Conservation (phyloP, 768 basidiomycete species). For the Paxillus rubicundulus region DNA sequence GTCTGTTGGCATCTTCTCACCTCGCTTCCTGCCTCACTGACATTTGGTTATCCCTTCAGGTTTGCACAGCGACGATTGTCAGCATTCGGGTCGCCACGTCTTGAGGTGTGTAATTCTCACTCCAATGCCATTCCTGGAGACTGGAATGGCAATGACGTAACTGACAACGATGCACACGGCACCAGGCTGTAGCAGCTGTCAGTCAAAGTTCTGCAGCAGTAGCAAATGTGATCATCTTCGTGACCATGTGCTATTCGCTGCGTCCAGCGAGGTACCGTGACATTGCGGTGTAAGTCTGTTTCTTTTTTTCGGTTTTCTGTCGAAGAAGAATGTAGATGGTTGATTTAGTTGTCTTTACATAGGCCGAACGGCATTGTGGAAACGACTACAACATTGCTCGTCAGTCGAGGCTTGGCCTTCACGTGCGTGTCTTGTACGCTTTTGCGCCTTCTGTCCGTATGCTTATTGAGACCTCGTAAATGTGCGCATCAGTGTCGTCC, state of each 20-base stretch:
- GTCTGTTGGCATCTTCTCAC: constrained; percentile 11
- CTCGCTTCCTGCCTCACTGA: constrained; percentile 3
- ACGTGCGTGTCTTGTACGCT: constrained; percentile 16
- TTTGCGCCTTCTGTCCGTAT: background rate
- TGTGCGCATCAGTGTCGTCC: background rate
- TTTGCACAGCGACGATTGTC: constrained; percentile 21
- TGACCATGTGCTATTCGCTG: constrained; percentile 18
- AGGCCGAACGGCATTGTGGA: constrained; percentile 15
- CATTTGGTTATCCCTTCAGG: constrained; percentile 6
- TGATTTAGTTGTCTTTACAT: background rate
- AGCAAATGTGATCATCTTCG: constrained; percentile 13
- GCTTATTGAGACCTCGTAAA: background rate
- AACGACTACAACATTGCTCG: background rate
- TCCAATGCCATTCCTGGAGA: background rate
- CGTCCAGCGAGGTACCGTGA: constrained; percentile 17
- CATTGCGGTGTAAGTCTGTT: constrained; percentile 13
- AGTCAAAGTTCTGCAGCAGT: constrained; percentile 8
- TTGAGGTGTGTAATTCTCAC: constrained; percentile 17
- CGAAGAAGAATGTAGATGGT: background rate
- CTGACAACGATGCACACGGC: background rate
- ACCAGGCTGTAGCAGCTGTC: constrained; percentile 14
- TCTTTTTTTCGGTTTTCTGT: background rate
- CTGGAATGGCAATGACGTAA: background rate
- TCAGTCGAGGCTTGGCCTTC: constrained; percentile 23
- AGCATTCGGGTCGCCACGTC: constrained; percentile 11